Evolutionary conservation across 2,329 filamentous ascomycete genomes (phyloP).

Genomic region (Sphaerulina populicola): DNA sequence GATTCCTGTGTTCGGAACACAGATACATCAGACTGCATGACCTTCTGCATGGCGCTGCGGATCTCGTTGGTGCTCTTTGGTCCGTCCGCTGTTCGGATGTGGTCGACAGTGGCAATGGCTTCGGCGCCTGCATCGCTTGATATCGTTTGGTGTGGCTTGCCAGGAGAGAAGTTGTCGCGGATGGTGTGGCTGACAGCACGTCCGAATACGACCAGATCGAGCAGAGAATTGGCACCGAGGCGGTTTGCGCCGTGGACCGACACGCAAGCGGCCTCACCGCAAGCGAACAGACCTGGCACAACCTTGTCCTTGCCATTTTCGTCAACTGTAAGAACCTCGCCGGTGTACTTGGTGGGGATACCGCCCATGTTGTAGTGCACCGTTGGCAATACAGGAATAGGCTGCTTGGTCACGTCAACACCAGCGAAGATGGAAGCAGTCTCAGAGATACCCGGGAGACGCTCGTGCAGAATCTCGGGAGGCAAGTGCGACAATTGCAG

Average conservation of each 20-base stretch:
- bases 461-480: slow-evolving; percentile 83
- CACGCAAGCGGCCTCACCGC: slow-evolving; percentile 93
- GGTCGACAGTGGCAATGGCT: slow-evolving; percentile 77
- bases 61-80: slow-evolving; percentile 83
- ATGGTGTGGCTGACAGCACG: slow-evolving; percentile 96
- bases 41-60: slow-evolving; percentile 89
- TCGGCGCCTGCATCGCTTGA: slow-evolving; percentile 80
- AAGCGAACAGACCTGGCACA: slow-evolving; percentile 90
- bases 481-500: slow-evolving; percentile 95
- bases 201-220: slow-evolving; percentile 95
- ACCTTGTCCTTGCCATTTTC: slow-evolving; percentile 81
- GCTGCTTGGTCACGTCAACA: slow-evolving; percentile 94
- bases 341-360: slow-evolving; percentile 95
- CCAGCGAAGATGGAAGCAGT: slow-evolving; percentile 95
- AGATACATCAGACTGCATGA: slow-evolving; percentile 94
- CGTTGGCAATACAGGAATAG: slow-evolving; percentile 90
- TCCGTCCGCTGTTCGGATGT: slow-evolving; percentile 73
- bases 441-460: slow-evolving; percentile 96
- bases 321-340: slow-evolving; percentile 86
- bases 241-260: slow-evolving; percentile 98
- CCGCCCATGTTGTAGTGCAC: slow-evolving; percentile 99
- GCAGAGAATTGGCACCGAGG: slow-evolving; percentile 93
- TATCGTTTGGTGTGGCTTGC: slow-evolving; percentile 68
- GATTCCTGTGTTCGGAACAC: slow-evolving; percentile 94
- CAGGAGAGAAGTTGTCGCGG: slow-evolving; percentile 84